phyloP scores from a whole-genome alignment of 306 rosid genomes.

The Gynostemma pentaphyllum region DNA sequence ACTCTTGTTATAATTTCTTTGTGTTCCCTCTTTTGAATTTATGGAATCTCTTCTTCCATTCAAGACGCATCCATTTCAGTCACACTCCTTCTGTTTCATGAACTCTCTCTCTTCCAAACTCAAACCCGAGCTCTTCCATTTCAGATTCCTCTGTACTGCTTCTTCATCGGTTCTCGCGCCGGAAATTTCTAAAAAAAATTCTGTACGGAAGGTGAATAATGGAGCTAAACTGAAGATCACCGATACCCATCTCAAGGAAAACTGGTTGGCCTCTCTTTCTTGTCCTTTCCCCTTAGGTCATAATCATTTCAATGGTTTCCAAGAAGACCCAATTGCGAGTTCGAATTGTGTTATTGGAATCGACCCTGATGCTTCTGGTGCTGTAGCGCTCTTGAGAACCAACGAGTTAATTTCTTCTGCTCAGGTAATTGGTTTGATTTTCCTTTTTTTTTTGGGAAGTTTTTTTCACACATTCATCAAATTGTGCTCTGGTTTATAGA shows the following conservation, averaged over 20 bases:
- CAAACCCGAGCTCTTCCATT: slow-evolving; percentile 13
- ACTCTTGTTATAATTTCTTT: too few species aligned
- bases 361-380: slow-evolving; percentile 82
- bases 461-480: neutral
- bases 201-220: neutral
- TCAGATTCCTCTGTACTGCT: slow-evolving; percentile 27
- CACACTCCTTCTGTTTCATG: slow-evolving; percentile 18
- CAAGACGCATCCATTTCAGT: slow-evolving; percentile 13
- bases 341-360: slow-evolving; percentile 58
- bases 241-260: slow-evolving; percentile 45
- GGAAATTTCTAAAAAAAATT: neutral
- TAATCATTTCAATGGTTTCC: slow-evolving; percentile 9
- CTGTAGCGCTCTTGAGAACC: slow-evolving; percentile 54
- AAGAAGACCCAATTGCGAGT: slow-evolving; percentile 13
- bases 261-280: slow-evolving; percentile 83
- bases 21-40: too few species aligned
- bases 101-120: slow-evolving; percentile 25
- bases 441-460: neutral
- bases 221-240: slow-evolving; percentile 21
- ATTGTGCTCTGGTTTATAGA: neutral
- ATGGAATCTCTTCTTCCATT: slow-evolving; percentile 32
- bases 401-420: slow-evolving; percentile 31
- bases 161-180: slow-evolving; percentile 14
- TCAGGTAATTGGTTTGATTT: slow-evolving; percentile 31
- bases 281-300: slow-evolving; percentile 26